Evolutionary conservation across 345 rosid genomes (phyloP), one percentile per base, ranked within the genome.

Genomic region (Brassica incana): DNA sequence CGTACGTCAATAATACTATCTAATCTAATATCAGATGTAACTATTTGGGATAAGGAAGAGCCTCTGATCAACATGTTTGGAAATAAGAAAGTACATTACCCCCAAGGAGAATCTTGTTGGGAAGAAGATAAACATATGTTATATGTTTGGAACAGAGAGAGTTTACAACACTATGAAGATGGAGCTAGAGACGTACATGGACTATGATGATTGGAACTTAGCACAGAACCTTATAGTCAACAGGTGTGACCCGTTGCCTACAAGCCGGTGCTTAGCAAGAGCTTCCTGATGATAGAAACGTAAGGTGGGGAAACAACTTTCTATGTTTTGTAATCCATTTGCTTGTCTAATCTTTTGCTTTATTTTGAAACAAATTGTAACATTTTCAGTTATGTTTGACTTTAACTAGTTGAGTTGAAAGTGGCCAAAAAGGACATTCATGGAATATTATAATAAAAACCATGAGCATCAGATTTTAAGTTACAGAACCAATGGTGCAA

Each of bases 201-300:
- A 88, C 43, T 92, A 90, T 62, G 97, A 92, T 67, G 97, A 92
- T 54, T 95, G 99, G 97, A 87, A 82, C 43, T 66, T 87, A 16
- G 94, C 91, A 33, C 99, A 95, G 80, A 92, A 80, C 85, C 91
- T 95, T 23, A 84, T 90, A 87, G 63, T 91, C 33, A 60, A 68
- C 0, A 94, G 95, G 14, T 90, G 97, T 25, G 99, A 92, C 83
- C 97, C 97, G 1, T 77, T 95, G 77, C 99, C 97, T 0, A 85
- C 92, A 67, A 86, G 97, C 71, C 75, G 94, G 61, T 95, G 97
- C 84, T 73, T 95, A 65, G 84, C 99, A 29, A 79, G 97, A 79
- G 97, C 97, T 86, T 77, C 99, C 99, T 0, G 94, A 92, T 65
- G 89, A 88, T 48, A 84, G 90, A 72, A 94, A 92, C 76, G 92